These are phyloP conservation scores for Alternaria dauci DNA, from an alignment of 2,329 filamentous ascomycete genomes.

Conservation along the genomic window DNA sequence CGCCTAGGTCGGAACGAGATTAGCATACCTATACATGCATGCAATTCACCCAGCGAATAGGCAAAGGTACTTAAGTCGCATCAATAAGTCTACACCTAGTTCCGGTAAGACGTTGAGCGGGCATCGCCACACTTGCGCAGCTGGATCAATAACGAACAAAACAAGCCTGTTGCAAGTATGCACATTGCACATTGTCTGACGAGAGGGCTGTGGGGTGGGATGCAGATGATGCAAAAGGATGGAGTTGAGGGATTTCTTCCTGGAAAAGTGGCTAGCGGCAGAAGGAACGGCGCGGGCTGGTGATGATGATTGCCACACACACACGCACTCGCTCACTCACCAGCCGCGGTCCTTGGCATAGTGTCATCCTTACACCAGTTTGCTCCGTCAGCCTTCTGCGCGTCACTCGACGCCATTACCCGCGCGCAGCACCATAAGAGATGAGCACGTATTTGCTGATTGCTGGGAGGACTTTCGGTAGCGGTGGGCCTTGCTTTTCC, in stretches of 20 bases:
- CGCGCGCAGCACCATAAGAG: slow-evolving; percentile 11
- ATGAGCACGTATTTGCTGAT: slow-evolving; percentile 23
- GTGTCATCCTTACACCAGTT: slow-evolving; percentile 16
- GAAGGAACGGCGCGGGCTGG: slow-evolving; percentile 7
- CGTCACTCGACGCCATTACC: slow-evolving; percentile 25
- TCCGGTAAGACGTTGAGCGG: slow-evolving; percentile 15
- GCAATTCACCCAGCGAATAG: slow-evolving; percentile 17
- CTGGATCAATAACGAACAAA: slow-evolving; percentile 13
- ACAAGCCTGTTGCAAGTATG: slow-evolving; percentile 12
- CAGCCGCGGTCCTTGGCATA: slow-evolving; percentile 25
- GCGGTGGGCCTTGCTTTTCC: slow-evolving; percentile 25
- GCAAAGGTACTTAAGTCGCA: slow-evolving; percentile 1
- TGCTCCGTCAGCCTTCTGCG: slow-evolving; percentile 15
- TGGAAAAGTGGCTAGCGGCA: slow-evolving; percentile 17
- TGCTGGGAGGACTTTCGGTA: slow-evolving; percentile 7
- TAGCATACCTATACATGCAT: slow-evolving; percentile 4
- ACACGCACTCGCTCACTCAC: too few species aligned
- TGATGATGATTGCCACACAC: slow-evolving; percentile 23
- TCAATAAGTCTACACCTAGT: slow-evolving; percentile 16
- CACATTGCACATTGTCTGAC: slow-evolving; percentile 17
- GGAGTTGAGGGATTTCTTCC: slow-evolving; percentile 27
- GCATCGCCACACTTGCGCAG: slow-evolving; percentile 21
- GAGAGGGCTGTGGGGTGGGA: slow-evolving; percentile 13
- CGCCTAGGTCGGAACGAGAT: not conserved
- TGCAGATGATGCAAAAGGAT: slow-evolving; percentile 23